Conservation (phyloP, 352 stramenopile species). For the Phytopythium delawarense region DNA sequence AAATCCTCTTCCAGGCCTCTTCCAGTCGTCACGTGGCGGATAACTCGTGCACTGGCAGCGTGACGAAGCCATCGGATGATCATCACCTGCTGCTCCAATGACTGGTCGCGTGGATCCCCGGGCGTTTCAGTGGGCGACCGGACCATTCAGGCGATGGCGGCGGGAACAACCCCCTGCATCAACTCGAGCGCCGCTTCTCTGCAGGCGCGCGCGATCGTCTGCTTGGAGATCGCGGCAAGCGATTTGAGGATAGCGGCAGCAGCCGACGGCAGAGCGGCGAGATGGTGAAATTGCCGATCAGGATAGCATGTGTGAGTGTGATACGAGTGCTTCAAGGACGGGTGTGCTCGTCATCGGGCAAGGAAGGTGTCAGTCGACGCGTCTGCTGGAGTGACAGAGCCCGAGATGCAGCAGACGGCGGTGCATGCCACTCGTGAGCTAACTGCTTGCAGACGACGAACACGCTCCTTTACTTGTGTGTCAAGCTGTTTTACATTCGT, state of each 20-base stretch:
- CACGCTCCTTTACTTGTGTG: neutral
- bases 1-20: conserved; percentile 4
- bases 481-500: neutral
- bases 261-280: neutral
- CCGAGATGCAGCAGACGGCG: neutral
- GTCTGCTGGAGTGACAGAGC: neutral
- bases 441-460: neutral
- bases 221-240: neutral
- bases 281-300: conserved; percentile 1
- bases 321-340: too few relatives aligned
- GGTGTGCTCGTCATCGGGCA: neutral
- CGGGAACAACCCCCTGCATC: neutral
- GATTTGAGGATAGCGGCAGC: neutral
- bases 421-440: neutral
- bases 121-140: neutral
- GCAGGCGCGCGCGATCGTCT: neutral
- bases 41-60: neutral
- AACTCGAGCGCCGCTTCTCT: conserved; percentile 3
- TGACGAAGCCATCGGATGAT: neutral
- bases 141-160: neutral
- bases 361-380: neutral
- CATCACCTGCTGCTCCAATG: neutral
- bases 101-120: neutral
- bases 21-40: neutral
- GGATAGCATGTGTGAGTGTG: neutral